Conservation (phyloP, 768 basidiomycete species). For the Boletus speciosus region DNA sequence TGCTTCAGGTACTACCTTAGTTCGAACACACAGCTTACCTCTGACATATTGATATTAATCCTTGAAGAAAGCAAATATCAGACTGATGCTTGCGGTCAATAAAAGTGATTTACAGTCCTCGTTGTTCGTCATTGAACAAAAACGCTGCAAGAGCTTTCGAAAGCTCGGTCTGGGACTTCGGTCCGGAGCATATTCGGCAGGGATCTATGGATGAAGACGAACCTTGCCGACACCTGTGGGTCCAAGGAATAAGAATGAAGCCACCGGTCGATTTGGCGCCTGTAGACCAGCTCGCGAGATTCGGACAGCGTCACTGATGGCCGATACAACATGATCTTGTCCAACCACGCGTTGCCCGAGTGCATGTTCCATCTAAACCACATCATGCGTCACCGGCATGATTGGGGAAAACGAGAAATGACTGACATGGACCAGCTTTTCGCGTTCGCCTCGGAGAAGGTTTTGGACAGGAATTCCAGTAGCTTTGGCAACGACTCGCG, state of each 20-base stretch:
- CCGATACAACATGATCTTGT: constrained; percentile 82
- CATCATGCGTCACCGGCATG: neutral
- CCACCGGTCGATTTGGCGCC: constrained; percentile 84
- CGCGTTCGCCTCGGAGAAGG: constrained; percentile 82
- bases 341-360: constrained; percentile 78
- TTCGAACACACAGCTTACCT: constrained; percentile 34
- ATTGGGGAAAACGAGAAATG: neutral
- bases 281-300: constrained; percentile 90
- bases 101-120: constrained; percentile 63
- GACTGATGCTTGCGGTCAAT: neutral
- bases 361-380: constrained; percentile 77
- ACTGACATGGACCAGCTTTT: constrained; percentile 83
- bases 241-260: constrained; percentile 88
- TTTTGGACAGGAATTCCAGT: constrained; percentile 92
- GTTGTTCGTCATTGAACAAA: constrained; percentile 84
- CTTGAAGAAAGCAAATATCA: constrained; percentile 33
- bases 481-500: constrained; percentile 80
- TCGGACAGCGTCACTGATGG: constrained; percentile 87
- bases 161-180: constrained; percentile 60
- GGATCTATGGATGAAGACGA: neutral
- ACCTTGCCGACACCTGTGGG: constrained; percentile 88
- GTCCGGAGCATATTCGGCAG: neutral
- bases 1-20: neutral
- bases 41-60: constrained; percentile 95
- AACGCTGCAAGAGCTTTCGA: constrained; percentile 87